phyloP scores from a whole-genome alignment of 176 grass and related monocot species.

The Aegilops sharonensis region DNA sequence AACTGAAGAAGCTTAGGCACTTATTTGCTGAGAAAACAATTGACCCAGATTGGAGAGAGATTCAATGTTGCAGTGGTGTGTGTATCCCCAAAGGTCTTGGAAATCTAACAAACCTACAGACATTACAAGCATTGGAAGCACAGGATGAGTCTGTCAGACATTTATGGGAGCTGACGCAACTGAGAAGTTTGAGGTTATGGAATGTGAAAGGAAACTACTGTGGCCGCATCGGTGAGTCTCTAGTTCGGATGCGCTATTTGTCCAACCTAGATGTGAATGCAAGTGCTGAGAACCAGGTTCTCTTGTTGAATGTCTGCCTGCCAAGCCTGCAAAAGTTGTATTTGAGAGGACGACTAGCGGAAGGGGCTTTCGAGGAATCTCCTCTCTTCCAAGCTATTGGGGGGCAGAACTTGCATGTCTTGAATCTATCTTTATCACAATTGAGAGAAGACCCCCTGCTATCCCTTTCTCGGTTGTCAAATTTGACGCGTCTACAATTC shows the following conservation, averaged over 20 bases:
- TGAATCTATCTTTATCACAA: too few species aligned
- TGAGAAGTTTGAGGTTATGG: neutral
- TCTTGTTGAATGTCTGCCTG: neutral
- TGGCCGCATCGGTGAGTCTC: neutral
- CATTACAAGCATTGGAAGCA: neutral
- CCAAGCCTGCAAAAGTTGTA: neutral
- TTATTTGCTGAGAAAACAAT: too few species aligned
- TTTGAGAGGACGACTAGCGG: neutral
- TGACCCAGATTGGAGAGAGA: neutral
- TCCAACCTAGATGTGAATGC: fast-evolving
- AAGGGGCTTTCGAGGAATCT: too few species aligned
- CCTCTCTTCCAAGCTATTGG: neutral
- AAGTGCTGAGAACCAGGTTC: neutral
- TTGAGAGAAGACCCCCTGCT: too few species aligned
- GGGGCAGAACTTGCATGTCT: neutral
- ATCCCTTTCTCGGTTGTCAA: too few species aligned
- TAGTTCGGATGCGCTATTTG: neutral
- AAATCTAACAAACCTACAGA: neutral
- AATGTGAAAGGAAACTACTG: neutral
- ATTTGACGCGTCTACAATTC: too few species aligned
- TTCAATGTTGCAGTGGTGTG: neutral
- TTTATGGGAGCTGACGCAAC: neutral
- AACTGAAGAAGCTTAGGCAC: too few species aligned
- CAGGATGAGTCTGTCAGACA: neutral
- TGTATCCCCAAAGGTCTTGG: neutral